phyloP scores from a whole-genome alignment of 2,329 filamentous ascomycete genomes.

The Colletotrichum tanaceti region DNA sequence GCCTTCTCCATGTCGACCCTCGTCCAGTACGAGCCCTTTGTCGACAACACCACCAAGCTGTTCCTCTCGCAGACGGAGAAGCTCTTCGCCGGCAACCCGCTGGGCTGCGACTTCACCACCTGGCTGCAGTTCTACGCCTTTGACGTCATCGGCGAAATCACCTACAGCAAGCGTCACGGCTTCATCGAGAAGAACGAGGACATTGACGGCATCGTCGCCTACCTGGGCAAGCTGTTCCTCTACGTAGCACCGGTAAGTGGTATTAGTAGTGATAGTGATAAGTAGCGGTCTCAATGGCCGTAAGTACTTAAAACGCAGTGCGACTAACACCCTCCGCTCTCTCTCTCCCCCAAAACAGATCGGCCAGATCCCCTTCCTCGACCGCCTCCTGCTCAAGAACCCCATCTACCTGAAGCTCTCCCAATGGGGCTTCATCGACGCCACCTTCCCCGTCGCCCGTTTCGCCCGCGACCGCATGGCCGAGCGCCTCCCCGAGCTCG shows the following conservation, averaged over 20 bases:
- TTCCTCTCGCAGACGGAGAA: constrained; percentile 74
- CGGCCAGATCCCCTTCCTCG: constrained; percentile 80
- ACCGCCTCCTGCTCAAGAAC: constrained; percentile 79
- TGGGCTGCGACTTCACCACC: constrained; percentile 71
- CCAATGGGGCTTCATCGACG: constrained; percentile 73
- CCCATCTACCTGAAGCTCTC: constrained; percentile 76
- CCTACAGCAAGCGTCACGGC: constrained; percentile 79
- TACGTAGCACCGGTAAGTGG: constrained; percentile 75
- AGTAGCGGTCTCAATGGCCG: too few species aligned
- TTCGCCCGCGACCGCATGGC: constrained; percentile 76
- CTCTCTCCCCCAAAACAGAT: constrained; percentile 59
- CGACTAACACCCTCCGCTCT: background rate
- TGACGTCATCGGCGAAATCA: constrained; percentile 83
- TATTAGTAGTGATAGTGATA: constrained; percentile 8
- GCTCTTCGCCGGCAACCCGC: constrained; percentile 60
- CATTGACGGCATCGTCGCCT: constrained; percentile 78
- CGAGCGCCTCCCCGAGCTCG: constrained; percentile 67
- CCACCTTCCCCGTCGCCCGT: constrained; percentile 77
- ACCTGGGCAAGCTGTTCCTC: constrained; percentile 72
- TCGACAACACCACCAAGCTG: constrained; percentile 78
- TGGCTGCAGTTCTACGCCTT: constrained; percentile 88
- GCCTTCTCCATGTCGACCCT: constrained; percentile 83
- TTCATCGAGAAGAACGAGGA: constrained; percentile 81
- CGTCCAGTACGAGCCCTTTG: constrained; percentile 82
- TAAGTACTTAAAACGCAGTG: too few species aligned